phyloP scores from a whole-genome alignment of 2,329 filamentous ascomycete genomes.

The Calonectria naviculata region DNA sequence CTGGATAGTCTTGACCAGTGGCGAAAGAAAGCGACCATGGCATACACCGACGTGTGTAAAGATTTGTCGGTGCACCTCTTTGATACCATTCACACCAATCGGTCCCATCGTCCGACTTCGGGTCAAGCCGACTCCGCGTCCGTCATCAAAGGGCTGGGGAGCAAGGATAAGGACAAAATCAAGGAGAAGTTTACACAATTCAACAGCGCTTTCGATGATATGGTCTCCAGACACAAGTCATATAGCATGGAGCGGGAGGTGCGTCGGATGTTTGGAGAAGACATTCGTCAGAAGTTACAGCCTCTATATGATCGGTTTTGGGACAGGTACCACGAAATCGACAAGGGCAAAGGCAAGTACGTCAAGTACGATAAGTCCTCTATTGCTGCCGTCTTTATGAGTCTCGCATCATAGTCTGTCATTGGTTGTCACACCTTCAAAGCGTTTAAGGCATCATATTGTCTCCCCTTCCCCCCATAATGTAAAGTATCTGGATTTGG shows the following conservation, averaged over 20 bases:
- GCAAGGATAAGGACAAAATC: slow-evolving; percentile 95
- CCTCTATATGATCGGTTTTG: slow-evolving; percentile 95
- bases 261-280: slow-evolving; percentile 79
- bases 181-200: slow-evolving; percentile 96
- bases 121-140: slow-evolving; percentile 83
- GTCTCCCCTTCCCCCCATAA: neutral
- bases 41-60: slow-evolving; percentile 89
- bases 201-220: slow-evolving; percentile 90
- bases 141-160: slow-evolving; percentile 84
- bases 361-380: slow-evolving; percentile 94
- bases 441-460: neutral
- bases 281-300: slow-evolving; percentile 92
- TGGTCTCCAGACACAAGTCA: slow-evolving; percentile 83
- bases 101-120: slow-evolving; percentile 77
- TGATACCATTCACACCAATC: slow-evolving; percentile 92
- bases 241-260: slow-evolving; percentile 95
- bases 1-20: slow-evolving; percentile 80
- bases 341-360: slow-evolving; percentile 98
- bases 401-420: slow-evolving; percentile 51
- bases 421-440: neutral
- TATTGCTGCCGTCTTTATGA: slow-evolving; percentile 74
- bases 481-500: neutral
- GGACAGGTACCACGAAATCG: slow-evolving; percentile 96
- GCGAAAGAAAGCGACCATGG: slow-evolving; percentile 85
- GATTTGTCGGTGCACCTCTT: slow-evolving; percentile 87